Evolutionary conservation across 148 eudicot species (phyloP), one percentile per base, ranked within the genome.

Genomic region (Fallopia convolvulus): DNA sequence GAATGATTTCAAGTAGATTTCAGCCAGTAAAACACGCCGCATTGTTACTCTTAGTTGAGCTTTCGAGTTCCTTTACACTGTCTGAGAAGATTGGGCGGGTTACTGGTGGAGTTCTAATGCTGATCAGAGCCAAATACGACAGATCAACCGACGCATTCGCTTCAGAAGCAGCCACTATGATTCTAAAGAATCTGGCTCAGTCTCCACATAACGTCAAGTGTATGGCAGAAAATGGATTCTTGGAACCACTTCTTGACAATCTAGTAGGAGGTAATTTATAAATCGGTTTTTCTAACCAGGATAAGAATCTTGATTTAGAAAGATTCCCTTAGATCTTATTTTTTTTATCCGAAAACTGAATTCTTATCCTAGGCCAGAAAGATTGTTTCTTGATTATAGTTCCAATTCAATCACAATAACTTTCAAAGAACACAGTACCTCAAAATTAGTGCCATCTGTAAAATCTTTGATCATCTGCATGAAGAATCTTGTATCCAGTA

Each of bases 181-280:
- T 93, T 77, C 76, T 93, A 78, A 86, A 76, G 81, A 88, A 89
- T 76, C 78, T 93, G 85, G 91, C 86, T 80, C 86, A 50, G 74
- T 81, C 82, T 81, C 85, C 88, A 9, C 72, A 74, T 23, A 89
- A 93, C 82, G 83, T 93, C 83, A 93, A 86, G 82, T 76, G 81
- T 47, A 91, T 93, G 98, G 98, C 93, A 53, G 96, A 91, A 82
- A 89, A 89, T 82, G 98, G 98, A 72, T 83, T 82, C 75, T 72
- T 88, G 77, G 90, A 93, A 71, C 93, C 98, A 6, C 86, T 93
- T 63, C 83, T 91, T 68, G 81, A 84, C 72, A 89, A 87, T 80
- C 84, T 93, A 41, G 68, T 81, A 66, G 79, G 81, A 91, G 98
- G 96, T 93, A 82, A 86, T 46, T 15, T 52, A 21, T 52, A 17